These are phyloP conservation scores for Penicillium coffeae DNA, from an alignment of 495 filamentous ascomycete genomes.

Conservation along the genomic window DNA sequence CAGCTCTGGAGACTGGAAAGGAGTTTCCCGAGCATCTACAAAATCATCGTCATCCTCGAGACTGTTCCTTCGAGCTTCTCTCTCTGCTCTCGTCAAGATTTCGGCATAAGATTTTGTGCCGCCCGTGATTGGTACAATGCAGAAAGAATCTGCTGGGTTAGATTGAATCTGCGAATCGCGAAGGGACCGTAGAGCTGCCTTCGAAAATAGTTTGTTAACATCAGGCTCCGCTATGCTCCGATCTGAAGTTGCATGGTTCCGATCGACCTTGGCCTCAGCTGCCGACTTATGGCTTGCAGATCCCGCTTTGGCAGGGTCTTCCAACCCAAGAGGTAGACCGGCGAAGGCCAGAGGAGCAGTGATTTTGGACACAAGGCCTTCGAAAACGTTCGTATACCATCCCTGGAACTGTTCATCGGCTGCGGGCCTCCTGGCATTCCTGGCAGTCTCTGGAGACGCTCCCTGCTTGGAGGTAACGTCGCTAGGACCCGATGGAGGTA, in stretches of 20 bases:
- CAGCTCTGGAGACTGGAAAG: conserved; percentile 44
- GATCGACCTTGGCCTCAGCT: conserved; percentile 37
- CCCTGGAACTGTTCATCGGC: conserved; percentile 79
- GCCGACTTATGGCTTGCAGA: conserved; percentile 35
- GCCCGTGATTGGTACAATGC: conserved; percentile 87
- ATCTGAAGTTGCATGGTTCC: conserved; percentile 36
- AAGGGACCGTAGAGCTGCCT: conserved; percentile 70
- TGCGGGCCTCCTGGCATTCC: conserved; percentile 11
- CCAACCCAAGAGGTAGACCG: conserved; percentile 69
- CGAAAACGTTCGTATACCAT: conserved; percentile 89
- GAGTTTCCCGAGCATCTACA: conserved; percentile 78
- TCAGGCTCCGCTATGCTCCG: conserved; percentile 58
- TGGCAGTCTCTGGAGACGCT: conserved; percentile 22
- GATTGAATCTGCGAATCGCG: conserved; percentile 46
- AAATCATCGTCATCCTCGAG: conserved; percentile 70
- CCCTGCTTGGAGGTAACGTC: conserved; percentile 36
- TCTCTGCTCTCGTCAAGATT: conserved; percentile 71
- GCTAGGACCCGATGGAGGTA: conserved; percentile 33
- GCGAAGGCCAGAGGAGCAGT: conserved; percentile 90
- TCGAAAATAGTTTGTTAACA: conserved; percentile 70
- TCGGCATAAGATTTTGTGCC: conserved; percentile 86
- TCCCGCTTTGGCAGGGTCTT: conserved; percentile 44
- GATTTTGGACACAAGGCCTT: conserved; percentile 73
- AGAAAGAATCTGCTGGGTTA: conserved; percentile 76
- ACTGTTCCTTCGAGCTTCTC: conserved; percentile 50